Base-by-base conservation (phyloP, 2,329 filamentous ascomycete species). In the Plenodomus biglobosus region DNA sequence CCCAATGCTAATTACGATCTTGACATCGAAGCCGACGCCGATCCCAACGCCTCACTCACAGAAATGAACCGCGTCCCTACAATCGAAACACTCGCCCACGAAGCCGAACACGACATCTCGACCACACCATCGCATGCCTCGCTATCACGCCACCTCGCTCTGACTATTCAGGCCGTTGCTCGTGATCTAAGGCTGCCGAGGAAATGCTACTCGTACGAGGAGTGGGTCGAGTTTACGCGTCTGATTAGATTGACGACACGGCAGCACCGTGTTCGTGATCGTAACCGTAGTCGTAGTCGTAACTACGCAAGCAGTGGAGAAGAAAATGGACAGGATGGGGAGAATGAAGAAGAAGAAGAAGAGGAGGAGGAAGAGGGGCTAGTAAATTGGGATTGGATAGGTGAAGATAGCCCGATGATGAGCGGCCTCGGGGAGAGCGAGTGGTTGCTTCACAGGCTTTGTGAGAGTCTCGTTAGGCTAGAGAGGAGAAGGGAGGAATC, bases 201-300 rank as follows among this genome's bases (percentile, higher is more conserved):
- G 2, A 85, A 84, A 46, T 80, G 79, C 44, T 96, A 96, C 67
- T 78, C 76, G 0, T 96, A 91, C 55, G 84, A 91, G 57, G 87
- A 95, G 66, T 95, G 91, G 92, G 87, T 87, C 0, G 88, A 89
- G 75, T 94, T 90, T 59, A 85, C 92, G 7, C 81, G 83, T 18
- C 78, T 96, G 24, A 88, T 95, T 32, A 76, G 80, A 2, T 85
- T 85, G 55, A 75, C 75, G 1, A 61, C 55, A 3, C 56, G 52
- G 1, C 43, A 48, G 8, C 56, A 53, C 0, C 46, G 61, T 27
- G 44, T 42, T n/a, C 41, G 46, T n/a, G n/a, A n/a, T n/a, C n/a
- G n/a, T n/a, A n/a, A n/a, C n/a, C n/a, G n/a, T n/a, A n/a, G n/a
- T n/a, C n/a, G n/a, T n/a, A n/a, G n/a, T n/a, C n/a, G n/a, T n/a